Evolutionary conservation across 495 filamentous ascomycete genomes (phyloP), one percentile per base, ranked within the genome.

Genomic region (Lasiosphaeriaceae sp.): DNA sequence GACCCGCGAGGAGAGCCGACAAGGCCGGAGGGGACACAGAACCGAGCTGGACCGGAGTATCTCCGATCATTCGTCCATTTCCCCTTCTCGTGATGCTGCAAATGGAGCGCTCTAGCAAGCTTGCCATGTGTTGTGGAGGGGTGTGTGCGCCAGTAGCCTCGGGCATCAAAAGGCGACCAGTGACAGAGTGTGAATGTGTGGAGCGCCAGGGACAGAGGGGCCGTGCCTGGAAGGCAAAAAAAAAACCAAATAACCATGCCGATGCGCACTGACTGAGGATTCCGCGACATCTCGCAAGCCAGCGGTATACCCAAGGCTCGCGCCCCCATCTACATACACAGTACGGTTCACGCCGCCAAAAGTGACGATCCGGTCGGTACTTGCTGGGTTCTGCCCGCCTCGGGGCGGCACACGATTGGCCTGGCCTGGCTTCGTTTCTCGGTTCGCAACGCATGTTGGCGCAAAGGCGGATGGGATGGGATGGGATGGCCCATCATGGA

Each of bases 301-400:
- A 14, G 2, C 29, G 31, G 50, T 17, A 39, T 34, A 31, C 29
- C 22, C 22, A 52, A 52, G 50, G 35, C 20, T 12, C 26, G 11
- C 47, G 46, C 26, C 26, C 26, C 26, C 26, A 31, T 43, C 16
- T 43, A n/a, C n/a, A n/a, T n/a, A n/a, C n/a, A n/a, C n/a, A n/a
- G n/a, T n/a, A n/a, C n/a, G n/a, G n/a, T n/a, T n/a, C n/a, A 12
- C 39, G 39, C 39, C 39, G 39, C 39, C 39, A 43, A 45, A 49
- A 56, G 57, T 23, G 49, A 54, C 56, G 50, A 52, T 63, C 57
- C 64, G 60, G 60, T 59, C 64, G 60, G 60, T 59, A 59, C 54
- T 59, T 58, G 55, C 12, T 50, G 55, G 43, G 17, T 21, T 44
- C 41, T 55, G 58, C 51, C 56, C 52, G 55, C 47, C 50, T 58